A percentile compares a stretch with the other conserved stretches of the same genome.
phyloP scores from a whole-genome alignment of 768 basidiomycete species.

The Hortiboletus campestris region DNA sequence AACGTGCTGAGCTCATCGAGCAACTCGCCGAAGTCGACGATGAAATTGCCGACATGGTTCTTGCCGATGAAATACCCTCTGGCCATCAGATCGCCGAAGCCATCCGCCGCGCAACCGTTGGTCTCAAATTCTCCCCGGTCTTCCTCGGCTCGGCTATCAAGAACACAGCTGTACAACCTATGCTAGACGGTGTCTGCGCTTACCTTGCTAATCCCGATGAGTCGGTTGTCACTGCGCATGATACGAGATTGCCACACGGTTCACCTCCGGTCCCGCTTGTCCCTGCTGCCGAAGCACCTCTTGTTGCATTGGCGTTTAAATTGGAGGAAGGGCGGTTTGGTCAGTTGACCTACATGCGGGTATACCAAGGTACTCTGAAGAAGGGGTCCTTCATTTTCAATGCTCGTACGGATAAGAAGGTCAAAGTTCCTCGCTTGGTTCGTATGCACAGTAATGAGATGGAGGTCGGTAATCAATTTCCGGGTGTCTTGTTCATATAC shows the following conservation, averaged over 20 bases:
- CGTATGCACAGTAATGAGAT: constrained; percentile 99
- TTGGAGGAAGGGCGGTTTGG: constrained; percentile 97
- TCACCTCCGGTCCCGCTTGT: constrained; percentile 72
- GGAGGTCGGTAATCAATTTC: constrained; percentile 61
- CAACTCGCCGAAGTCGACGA: constrained; percentile 97
- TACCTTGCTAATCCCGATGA: constrained; percentile 92
- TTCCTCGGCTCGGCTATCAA: constrained; percentile 97
- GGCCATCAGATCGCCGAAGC: constrained; percentile 75
- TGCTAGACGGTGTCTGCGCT: constrained; percentile 93
- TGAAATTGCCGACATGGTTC: constrained; percentile 84
- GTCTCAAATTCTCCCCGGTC: constrained; percentile 91
- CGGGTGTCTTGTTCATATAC: not conserved
- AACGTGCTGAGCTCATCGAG: constrained; percentile 90
- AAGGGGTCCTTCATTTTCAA: constrained; percentile 86
- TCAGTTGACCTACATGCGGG: constrained; percentile 96
- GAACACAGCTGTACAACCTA: constrained; percentile 92
- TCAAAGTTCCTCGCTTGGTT: constrained; percentile 94
- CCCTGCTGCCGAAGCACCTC: constrained; percentile 81
- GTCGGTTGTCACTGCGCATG: constrained; percentile 74
- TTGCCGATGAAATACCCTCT: constrained; percentile 78
- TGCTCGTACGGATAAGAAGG: constrained; percentile 91
- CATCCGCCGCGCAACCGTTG: constrained; percentile 84
- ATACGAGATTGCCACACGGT: constrained; percentile 62
- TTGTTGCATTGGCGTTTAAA: constrained; percentile 97
- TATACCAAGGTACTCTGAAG: constrained; percentile 93